Base-by-base conservation (phyloP, 208 protist genomes). In the Wallacemonas sp. region DNA sequence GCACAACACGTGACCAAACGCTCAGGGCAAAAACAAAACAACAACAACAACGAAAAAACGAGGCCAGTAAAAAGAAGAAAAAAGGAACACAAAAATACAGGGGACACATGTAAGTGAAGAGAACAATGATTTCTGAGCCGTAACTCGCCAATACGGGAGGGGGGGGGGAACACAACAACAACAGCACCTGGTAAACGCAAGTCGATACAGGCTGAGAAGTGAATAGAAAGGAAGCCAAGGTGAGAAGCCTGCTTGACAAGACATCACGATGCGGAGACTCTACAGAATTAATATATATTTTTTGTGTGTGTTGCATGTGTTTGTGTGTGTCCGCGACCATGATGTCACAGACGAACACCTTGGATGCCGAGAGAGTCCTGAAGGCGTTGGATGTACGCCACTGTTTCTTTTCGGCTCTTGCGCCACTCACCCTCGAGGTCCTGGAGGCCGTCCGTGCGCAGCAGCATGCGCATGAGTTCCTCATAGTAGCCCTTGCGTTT, bases 391-490 rank as follows among this genome's bases (percentile, higher is more conserved):
- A 90, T 83, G 26, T 58, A 57, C 60, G 77, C 78, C 43, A 95
- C 86, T 33, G 74, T 56, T 2, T 85, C 81, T 62, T 91, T 92
- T 34, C 86, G 64, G 8, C 62, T 76, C 38, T 67, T 43, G 21
- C 78, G 71, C 78, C 77, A 92, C 52, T 83, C 74, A 3, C 74
- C 84, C 36, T 92, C 84, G 4, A 95, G 70, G 16, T 80, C 72
- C 32, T 84, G 78, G 19, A 95, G 63, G 17, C 76, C 80, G 47
- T 95, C 89, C 0, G 78, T 83, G 46, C 79, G 75, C 52, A 95
- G 88, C 0, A 95, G 70, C 61, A 95, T 82, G 39, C 86, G 83
- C 89, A 95, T 95, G 1, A 95, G 74, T 60, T 85, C 76, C 56
- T 95, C 89, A 52, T 95, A 93, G 57, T 87, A 90, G 24, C 86